A percentile compares a stretch with the other conserved stretches of the same genome.
Conservation (phyloP, 768 basidiomycete genomes). For the Daedaleopsis sinensis region DNA sequence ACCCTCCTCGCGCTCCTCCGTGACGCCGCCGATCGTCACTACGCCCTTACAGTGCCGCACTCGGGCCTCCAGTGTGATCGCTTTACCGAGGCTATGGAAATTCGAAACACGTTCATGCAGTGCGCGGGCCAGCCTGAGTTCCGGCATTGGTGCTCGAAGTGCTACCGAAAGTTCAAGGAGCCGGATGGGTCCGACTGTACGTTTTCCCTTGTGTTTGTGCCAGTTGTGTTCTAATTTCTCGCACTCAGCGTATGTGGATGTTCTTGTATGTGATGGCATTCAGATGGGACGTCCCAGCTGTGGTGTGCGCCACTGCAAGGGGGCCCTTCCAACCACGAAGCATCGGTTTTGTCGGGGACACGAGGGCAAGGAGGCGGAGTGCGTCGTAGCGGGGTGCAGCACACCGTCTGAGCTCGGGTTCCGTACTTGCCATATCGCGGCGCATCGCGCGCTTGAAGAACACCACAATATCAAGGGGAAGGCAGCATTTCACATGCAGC, state of each 20-base stretch:
- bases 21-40: conserved; percentile 16
- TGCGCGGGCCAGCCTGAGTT: conserved; percentile 31
- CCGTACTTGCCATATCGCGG: neutral
- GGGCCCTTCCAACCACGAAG: conserved; percentile 6
- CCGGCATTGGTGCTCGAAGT: conserved; percentile 33
- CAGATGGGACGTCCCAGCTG: conserved; percentile 32
- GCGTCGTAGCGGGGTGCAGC: no score
- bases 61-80: conserved; percentile 26
- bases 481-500: no score
- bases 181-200: no score
- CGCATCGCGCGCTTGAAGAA: conserved; percentile 9
- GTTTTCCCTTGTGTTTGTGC: no score
- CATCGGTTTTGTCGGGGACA: conserved; percentile 23
- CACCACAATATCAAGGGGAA: neutral
- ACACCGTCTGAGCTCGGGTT: no score
- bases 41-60: conserved; percentile 28
- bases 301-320: conserved; percentile 19
- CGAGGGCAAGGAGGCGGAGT: no score
- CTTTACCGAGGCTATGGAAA: conserved; percentile 27
- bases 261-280: conserved; percentile 30
- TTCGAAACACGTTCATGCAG: conserved; percentile 29
- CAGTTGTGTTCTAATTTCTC: neutral
- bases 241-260: conserved; percentile 10
- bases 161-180: conserved; percentile 24
- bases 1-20: conserved; percentile 28